Evolutionary conservation across 768 basidiomycete species (phyloP), one percentile per base, ranked within the genome.

Genomic region (Trametes villosa): DNA sequence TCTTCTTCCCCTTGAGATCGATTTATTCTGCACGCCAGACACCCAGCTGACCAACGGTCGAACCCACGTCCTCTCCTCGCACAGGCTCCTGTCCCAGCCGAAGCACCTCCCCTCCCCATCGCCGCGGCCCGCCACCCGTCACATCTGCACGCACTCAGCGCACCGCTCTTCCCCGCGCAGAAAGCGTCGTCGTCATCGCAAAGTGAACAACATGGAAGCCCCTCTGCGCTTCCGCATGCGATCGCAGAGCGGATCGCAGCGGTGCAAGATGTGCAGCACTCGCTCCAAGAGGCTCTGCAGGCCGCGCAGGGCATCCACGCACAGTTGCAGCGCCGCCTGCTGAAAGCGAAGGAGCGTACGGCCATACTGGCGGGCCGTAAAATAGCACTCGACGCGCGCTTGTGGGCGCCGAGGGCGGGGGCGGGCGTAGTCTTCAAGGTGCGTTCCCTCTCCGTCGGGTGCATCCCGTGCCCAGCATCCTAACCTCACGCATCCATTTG

Each of bases 121-220:
- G 78, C 81, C 27, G 82, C 81, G 15, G 81, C 82, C 0, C 79
- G 78, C 56, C 80, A 83, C 57, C 81, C 79, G 26, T 51, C 56
- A 15, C 45, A 63, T 26, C 36, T 67, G 7, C 63, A 52, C 17
- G 34, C 60, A 9, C 61, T 67, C 24, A 20, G 31, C n/a, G 40
- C 47, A 1, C 58, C 63, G 40, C 61, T 67, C 44, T 67, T 65
- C 42, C 42, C 62, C n/a, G 42, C 27, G 24, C 22, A 34, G 1
- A 9, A 30, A 30, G 29, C 47, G 4, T 15, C 33, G 20, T 27
- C 33, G 17, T 13, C 27, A 9, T 42, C 50, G n/a, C 11, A 9
- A 1, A 15, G 30, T 13, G 48, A n/a, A 26, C 46, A 33, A 1
- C 15, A 40, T 3, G 9, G 22, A 45, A 20, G 26, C 22, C 34